Base-by-base conservation (phyloP, 2,329 filamentous ascomycete genomes). In the Phialophora verrucosa region DNA sequence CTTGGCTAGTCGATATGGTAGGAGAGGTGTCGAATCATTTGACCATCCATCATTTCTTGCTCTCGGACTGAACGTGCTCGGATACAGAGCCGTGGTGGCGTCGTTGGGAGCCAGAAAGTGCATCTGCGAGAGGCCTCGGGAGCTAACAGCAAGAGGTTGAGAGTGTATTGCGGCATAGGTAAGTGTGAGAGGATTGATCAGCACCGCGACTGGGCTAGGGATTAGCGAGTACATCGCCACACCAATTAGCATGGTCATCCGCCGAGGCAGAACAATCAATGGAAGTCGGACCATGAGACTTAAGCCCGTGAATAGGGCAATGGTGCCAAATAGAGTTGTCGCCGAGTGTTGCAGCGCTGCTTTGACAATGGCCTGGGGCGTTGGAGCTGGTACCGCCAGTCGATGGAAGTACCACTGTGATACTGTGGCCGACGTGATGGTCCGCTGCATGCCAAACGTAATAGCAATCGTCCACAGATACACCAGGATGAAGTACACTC, bases 391-490 rank as follows among this genome's bases (percentile, higher is more conserved):
- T 11, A 89, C 86, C 4, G 89, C 88, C 73, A 96, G 91, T 69
- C 95, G 92, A 78, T 98, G 94, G 78, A 98, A 99, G 79, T 99
- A 99, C 95, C 95, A 99, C 78, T 99, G 95, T 49, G 92, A 96
- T 27, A 98, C 94, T 0, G 94, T 97, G 11, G 95, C 95, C 27
- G 93, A 94, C 14, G 94, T 97, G 17, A 93, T 95, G 25, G 92
- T 90, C 65, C 95, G 89, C 77, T 99, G 94, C 25, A 98, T 86
- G 20, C 92, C 93, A 64, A 92, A 90, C 75, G 96, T 88, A 64
- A 98, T 87, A 2, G 91, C 91, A 50, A 97, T 83, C 0, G 93
- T 95, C 95, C 95, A 99, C 72, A 98, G 88, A 78, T 97, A 98
- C 82, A 97, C 90, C 66, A 98, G 81, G 71, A 97, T 87, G 80